Conservation (phyloP, 331 rosid species). For the Dryas integrifolia region DNA sequence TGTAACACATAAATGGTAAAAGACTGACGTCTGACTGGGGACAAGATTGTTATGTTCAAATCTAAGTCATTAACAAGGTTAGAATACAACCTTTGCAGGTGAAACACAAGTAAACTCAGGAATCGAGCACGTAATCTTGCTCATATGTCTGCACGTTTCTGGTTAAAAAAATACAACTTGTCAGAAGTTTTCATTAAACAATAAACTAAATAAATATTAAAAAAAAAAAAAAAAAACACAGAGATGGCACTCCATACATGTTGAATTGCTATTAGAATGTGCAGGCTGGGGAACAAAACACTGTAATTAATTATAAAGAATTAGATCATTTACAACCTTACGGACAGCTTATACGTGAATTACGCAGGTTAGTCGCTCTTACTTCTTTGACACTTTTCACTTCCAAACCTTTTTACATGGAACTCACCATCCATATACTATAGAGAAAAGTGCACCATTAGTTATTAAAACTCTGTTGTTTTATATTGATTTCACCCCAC, state of each 20-base stretch:
- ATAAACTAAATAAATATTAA: too few relatives aligned
- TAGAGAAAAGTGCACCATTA: neutral
- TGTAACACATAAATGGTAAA: neutral
- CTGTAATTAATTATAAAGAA: neutral
- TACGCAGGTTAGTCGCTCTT: neutral
- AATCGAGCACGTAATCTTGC: conserved; percentile 67
- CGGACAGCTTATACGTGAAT: neutral
- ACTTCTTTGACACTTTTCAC: neutral
- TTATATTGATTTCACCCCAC: neutral
- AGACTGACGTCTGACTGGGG: neutral
- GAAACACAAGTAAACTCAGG: conserved; percentile 96
- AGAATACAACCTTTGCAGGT: conserved; percentile 78
- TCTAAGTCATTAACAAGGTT: conserved; percentile 20
- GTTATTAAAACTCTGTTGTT: neutral
- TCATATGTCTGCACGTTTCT: conserved; percentile 87
- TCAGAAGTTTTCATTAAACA: conserved; percentile 14
- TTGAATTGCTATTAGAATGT: neutral
- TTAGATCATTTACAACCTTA: neutral
- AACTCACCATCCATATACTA: neutral
- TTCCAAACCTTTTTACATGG: neutral
- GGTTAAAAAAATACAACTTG: conserved; percentile 33
- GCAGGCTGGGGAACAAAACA: neutral
- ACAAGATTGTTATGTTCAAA: neutral
- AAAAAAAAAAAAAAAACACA: neutral
- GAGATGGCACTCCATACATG: neutral